These are phyloP conservation scores for Termitomyces sp. DNA, from an alignment of 768 basidiomycete genomes.

Conservation along the genomic window DNA sequence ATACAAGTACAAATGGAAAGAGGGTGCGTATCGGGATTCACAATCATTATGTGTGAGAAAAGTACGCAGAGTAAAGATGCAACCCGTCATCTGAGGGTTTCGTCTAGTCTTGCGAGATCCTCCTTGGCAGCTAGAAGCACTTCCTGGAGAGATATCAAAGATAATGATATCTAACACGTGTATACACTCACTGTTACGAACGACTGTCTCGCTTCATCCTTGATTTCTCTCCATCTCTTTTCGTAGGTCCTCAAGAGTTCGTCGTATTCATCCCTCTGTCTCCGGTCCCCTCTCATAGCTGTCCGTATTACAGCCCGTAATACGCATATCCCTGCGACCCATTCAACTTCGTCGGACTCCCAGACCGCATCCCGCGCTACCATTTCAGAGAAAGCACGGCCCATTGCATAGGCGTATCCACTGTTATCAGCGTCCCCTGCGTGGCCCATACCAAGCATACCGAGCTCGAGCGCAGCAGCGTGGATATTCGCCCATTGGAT, in stretches of 20 bases:
- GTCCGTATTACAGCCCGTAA: slow-evolving; percentile 54
- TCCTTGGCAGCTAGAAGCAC: slow-evolving; percentile 48
- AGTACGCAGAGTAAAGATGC: not conserved
- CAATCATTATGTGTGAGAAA: not conserved
- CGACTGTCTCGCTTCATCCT: slow-evolving; percentile 59
- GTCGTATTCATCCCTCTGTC: slow-evolving; percentile 49
- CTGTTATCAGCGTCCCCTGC: slow-evolving; percentile 33
- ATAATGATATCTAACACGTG: not conserved
- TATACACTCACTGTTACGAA: slow-evolving; percentile 47
- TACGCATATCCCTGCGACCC: slow-evolving; percentile 61
- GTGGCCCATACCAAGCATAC: slow-evolving; percentile 41
- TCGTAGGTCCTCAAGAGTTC: slow-evolving; percentile 53
- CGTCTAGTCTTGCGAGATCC: slow-evolving; percentile 44
- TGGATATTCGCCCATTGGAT: slow-evolving; percentile 67
- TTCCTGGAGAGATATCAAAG: slow-evolving; percentile 28
- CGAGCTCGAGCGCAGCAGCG: slow-evolving; percentile 57
- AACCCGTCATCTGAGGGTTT: slow-evolving; percentile 15
- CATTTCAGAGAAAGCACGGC: slow-evolving; percentile 50
- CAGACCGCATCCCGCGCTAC: slow-evolving; percentile 62
- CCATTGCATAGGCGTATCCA: slow-evolving; percentile 39
- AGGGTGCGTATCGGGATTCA: slow-evolving; percentile 1
- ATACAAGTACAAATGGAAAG: not conserved
- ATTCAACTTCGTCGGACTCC: slow-evolving; percentile 64
- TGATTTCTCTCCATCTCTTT: slow-evolving; percentile 66
- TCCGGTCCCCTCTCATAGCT: slow-evolving; percentile 39